phyloP scores from a whole-genome alignment of 2,329 filamentous ascomycete genomes.

The Aureobasidium mangrovei region DNA sequence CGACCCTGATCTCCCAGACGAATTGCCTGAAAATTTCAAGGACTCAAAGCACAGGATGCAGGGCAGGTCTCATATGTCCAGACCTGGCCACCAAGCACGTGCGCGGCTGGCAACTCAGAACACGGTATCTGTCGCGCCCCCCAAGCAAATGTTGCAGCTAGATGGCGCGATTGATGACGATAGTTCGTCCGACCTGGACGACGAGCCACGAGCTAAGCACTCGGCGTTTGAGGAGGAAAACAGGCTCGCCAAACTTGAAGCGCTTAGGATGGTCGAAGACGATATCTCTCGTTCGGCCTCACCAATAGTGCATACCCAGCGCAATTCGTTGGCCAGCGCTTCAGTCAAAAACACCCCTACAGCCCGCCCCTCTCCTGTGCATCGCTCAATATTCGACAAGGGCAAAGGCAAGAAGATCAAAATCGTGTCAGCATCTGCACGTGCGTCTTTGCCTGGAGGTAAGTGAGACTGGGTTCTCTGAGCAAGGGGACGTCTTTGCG shows the following conservation, averaged over 20 bases:
- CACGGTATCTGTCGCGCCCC: not conserved
- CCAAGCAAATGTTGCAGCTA: not conserved
- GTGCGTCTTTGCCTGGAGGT: constrained; percentile 44
- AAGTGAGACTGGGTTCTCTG: constrained; percentile 37
- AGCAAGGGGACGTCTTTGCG: too few species aligned
- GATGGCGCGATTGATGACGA: not conserved
- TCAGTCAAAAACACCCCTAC: not conserved
- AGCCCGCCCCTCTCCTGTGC: not conserved
- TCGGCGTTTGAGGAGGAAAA: constrained; percentile 25
- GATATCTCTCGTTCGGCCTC: constrained; percentile 12
- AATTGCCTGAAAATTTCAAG: constrained; percentile 34
- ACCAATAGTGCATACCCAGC: not conserved
- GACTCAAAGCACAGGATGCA: constrained; percentile 23
- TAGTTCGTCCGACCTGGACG: not conserved
- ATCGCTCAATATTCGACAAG: constrained; percentile 9
- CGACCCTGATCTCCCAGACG: constrained; percentile 32
- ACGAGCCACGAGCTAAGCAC: not conserved
- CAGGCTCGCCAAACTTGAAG: constrained; percentile 28
- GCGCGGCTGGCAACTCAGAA: not conserved
- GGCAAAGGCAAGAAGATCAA: constrained; percentile 15
- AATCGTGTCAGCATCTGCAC: constrained; percentile 13
- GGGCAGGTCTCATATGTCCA: not conserved
- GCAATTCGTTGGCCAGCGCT: not conserved
- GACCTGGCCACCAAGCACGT: constrained; percentile 18
- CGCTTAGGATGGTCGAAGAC: constrained; percentile 23